A percentile compares a stretch with the other conserved stretches of the same genome.
phyloP scores from a whole-genome alignment of 345 rosid genomes.

The Gossypium bickii region DNA sequence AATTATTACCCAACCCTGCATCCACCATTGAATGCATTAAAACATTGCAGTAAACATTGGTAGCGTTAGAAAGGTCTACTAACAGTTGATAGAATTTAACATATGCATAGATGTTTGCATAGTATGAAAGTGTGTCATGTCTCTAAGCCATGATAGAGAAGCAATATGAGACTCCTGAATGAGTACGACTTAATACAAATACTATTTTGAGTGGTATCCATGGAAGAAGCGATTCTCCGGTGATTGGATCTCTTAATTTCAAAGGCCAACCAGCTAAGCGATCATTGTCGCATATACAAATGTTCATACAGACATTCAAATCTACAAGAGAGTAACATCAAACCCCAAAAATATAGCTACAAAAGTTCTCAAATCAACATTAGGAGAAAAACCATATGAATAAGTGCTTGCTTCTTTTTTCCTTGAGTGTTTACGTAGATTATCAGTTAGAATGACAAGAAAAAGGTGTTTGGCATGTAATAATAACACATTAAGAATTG shows the following conservation, averaged over 20 bases:
- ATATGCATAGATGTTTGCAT: background rate
- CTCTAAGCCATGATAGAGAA: background rate
- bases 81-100: background rate
- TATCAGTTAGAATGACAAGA: background rate
- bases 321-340: background rate
- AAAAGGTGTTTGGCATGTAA: background rate
- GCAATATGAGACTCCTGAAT: background rate
- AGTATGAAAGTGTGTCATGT: background rate
- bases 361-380: background rate
- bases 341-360: background rate
- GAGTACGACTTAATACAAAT: background rate
- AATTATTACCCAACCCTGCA: conserved; percentile 96
- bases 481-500: background rate
- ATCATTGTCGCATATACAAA: background rate
- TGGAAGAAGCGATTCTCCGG: background rate
- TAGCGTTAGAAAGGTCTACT: background rate
- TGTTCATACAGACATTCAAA: background rate
- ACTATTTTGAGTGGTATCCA: background rate
- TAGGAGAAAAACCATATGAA: background rate
- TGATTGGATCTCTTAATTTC: background rate
- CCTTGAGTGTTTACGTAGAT: background rate
- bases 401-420: background rate
- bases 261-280: background rate
- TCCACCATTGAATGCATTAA: conserved; percentile 5
- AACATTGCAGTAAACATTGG: background rate